phyloP scores from a whole-genome alignment of 2,329 filamentous ascomycete genomes.

The Pestalotiopsis fici region DNA sequence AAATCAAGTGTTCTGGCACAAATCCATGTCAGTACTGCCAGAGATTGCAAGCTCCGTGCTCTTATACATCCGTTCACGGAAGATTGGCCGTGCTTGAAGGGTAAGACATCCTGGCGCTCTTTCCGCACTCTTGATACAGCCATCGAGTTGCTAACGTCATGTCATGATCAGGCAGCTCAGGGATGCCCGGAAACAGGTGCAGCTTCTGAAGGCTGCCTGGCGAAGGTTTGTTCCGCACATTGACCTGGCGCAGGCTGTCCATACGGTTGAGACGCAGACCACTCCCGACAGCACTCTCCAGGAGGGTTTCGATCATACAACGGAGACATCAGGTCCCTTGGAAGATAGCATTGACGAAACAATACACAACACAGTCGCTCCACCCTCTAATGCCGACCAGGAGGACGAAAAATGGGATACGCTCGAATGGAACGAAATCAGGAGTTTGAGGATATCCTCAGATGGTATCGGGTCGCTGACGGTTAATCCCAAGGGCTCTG shows the following conservation, averaged over 20 bases:
- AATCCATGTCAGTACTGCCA: neutral
- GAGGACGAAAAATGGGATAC: neutral
- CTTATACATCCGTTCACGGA: neutral
- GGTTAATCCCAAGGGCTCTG: constrained; percentile 34
- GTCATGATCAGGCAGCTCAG: neutral
- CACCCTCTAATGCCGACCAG: neutral
- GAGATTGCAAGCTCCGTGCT: neutral
- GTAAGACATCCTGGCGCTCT: neutral
- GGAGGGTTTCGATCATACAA: neutral
- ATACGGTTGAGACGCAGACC: neutral
- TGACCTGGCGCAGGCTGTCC: neutral
- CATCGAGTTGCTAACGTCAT: neutral
- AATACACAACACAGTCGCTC: neutral
- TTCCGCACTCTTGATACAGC: neutral
- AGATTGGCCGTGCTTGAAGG: neutral
- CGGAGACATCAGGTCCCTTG: neutral
- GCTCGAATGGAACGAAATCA: constrained; percentile 24
- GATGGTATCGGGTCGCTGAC: constrained; percentile 37
- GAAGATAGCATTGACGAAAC: neutral
- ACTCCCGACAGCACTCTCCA: neutral
- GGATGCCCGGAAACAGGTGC: neutral
- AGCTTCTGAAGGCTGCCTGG: neutral
- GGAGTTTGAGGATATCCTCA: constrained; percentile 10
- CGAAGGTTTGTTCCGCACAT: neutral
- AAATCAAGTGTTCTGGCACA: neutral